These are phyloP conservation scores for Blastomyces silverae DNA, from an alignment of 2,329 filamentous ascomycete genomes.

Conservation along the genomic window DNA sequence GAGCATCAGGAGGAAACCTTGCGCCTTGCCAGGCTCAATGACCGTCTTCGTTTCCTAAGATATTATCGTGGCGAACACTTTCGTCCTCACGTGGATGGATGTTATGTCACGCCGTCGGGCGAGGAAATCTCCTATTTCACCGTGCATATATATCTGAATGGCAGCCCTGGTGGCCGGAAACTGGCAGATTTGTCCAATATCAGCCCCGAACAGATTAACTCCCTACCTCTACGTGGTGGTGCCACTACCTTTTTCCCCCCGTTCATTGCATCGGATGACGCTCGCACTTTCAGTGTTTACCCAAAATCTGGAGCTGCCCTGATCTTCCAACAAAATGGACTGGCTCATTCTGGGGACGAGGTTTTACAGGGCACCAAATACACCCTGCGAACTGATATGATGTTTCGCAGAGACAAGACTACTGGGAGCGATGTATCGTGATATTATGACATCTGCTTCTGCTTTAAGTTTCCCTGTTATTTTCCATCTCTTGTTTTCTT, in stretches of 20 bases:
- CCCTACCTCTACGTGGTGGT: constrained; percentile 43
- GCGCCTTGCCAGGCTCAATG: constrained; percentile 51
- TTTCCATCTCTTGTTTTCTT: no score
- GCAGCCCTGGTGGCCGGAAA: constrained; percentile 33
- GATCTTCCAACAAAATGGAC: constrained; percentile 50
- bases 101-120: constrained; percentile 53
- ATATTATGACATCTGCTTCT: neutral
- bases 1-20: constrained; percentile 37
- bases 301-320: constrained; percentile 49
- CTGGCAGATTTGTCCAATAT: constrained; percentile 16
- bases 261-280: constrained; percentile 23
- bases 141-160: constrained; percentile 52
- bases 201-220: neutral
- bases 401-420: constrained; percentile 37
- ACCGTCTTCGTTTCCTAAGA: constrained; percentile 67
- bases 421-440: neutral
- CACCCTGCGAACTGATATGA: constrained; percentile 51
- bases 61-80: constrained; percentile 70
- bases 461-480: no score
- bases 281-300: constrained; percentile 39
- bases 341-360: constrained; percentile 52
- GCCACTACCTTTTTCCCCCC: constrained; percentile 48
- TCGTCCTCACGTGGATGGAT: constrained; percentile 60
- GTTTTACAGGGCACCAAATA: constrained; percentile 50
- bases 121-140: constrained; percentile 49